Evolutionary conservation across 2,329 filamentous ascomycete genomes (phyloP).

Genomic region (Pseudogymnoascus sp.): DNA sequence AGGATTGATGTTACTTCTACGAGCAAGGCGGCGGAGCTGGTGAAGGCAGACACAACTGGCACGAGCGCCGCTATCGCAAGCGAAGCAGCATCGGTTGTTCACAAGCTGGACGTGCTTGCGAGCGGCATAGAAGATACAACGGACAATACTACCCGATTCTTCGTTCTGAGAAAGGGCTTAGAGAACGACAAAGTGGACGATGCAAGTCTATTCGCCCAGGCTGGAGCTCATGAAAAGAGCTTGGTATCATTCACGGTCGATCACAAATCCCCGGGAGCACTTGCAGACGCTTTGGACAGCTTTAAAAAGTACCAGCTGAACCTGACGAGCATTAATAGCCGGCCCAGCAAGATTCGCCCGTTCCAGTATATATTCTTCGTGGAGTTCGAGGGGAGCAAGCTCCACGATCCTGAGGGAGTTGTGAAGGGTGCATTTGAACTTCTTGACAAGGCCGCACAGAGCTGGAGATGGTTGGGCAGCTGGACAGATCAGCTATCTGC

Average conservation of each 20-base stretch:
- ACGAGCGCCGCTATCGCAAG: slow-evolving; percentile 72
- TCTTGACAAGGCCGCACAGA: slow-evolving; percentile 50
- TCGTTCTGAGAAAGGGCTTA: slow-evolving; percentile 47
- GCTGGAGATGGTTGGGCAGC: slow-evolving; percentile 63
- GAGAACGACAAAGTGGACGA: slow-evolving; percentile 14
- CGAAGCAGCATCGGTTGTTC: slow-evolving; percentile 60
- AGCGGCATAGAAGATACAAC: slow-evolving; percentile 62
- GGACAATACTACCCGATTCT: slow-evolving; percentile 75
- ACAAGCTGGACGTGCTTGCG: slow-evolving; percentile 63
- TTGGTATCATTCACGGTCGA: slow-evolving; percentile 78
- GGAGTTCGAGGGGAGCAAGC: slow-evolving; percentile 66
- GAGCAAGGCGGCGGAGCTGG: slow-evolving; percentile 74
- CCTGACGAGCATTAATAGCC: slow-evolving; percentile 81
- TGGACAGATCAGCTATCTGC: slow-evolving; percentile 40
- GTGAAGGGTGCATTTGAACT: slow-evolving; percentile 55
- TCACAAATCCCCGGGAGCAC: slow-evolving; percentile 68
- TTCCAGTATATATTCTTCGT: slow-evolving; percentile 97
- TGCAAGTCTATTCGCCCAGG: background rate
- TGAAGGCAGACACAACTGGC: slow-evolving; percentile 50
- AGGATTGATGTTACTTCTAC: slow-evolving; percentile 79
- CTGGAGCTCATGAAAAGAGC: slow-evolving; percentile 45
- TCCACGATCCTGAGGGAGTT: slow-evolving; percentile 44
- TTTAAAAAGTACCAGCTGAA: slow-evolving; percentile 71
- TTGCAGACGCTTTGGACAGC: slow-evolving; percentile 72
- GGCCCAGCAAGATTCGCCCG: slow-evolving; percentile 64